Base-by-base conservation (phyloP, 306 rosid species). In the Hippophae rhamnoides region DNA sequence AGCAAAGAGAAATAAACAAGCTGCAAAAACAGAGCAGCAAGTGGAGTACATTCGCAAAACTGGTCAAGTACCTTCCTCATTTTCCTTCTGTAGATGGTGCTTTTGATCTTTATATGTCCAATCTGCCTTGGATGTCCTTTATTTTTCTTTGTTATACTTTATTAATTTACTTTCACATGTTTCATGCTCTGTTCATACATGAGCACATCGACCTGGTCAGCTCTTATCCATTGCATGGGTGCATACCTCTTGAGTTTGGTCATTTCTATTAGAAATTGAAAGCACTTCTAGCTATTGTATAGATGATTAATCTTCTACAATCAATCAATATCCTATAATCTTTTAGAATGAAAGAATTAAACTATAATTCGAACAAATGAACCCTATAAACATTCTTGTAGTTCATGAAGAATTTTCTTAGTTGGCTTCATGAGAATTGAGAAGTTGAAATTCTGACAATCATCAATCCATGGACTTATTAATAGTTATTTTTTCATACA, bases 21-120 rank as follows among this genome's bases (percentile, higher is more conserved):
- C 92, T 47, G 76, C 82, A 26, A 87, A 76, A 78, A 80, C 94
- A 1, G 98, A 87, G 65, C 87, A 81, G 68, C 89, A 87, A 76
- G 84, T 86, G 0, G 86, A 83, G 25, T 74, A 85, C 42, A 85
- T 87, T 68, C 79, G 98, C 72, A 74, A 66, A 74, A 87, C 95
- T 25, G 98, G 98, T 27, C 95, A 69, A 14, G 72, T 87, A 12
- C 96, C 98, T 52, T 81, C 82, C 43, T 59, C 72, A 40, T 87
- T 83, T 61, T 83, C 77, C 65, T 85, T 89, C 62, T 87, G 85
- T 74, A 72, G 52, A 52, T 87, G 94, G 82, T 87, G 89, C 80
- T 79, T 63, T 44, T 87, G 78, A 77, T 69, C 48, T 71, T 41
- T 6, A 13, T 6, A 13, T 11, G 18, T 8, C 46, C 14, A 43